Conservation (phyloP, 176 grass and related monocot species). For the Rhynchospora pubera region DNA sequence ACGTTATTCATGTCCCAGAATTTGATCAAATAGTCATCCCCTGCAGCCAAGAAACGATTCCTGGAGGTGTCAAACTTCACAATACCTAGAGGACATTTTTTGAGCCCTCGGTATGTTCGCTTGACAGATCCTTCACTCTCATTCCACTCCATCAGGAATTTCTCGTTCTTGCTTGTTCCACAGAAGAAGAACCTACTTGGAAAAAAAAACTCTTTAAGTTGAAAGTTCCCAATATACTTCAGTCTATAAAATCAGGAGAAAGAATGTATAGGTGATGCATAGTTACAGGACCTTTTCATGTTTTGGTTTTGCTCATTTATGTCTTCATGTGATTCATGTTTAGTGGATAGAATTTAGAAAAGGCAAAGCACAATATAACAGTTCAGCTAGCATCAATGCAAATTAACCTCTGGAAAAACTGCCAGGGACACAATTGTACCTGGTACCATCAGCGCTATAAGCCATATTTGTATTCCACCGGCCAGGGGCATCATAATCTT, state of each 20-base stretch:
- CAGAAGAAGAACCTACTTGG: conserved; percentile 71
- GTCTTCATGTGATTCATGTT: no score
- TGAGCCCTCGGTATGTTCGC: conserved; percentile 85
- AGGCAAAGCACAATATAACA: neutral
- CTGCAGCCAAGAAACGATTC: conserved; percentile 77
- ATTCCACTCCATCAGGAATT: conserved; percentile 88
- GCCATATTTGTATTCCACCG: conserved; percentile 96
- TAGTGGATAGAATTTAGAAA: conserved; percentile 7
- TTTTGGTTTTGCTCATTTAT: no score
- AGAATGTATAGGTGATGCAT: conserved; percentile 3
- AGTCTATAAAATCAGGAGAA: neutral
- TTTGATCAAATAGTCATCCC: conserved; percentile 85
- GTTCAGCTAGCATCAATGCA: no score
- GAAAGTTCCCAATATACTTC: neutral
- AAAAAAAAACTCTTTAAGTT: neutral
- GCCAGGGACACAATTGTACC: conserved; percentile 16
- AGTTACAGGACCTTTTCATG: conserved; percentile 10
- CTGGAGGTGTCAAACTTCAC: conserved; percentile 89
- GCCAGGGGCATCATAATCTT: conserved; percentile 91
- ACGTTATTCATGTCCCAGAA: conserved; percentile 95
- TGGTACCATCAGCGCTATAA: conserved; percentile 84
- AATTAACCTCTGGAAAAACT: no score
- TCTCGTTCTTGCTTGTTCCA: conserved; percentile 91
- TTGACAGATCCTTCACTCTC: conserved; percentile 85
- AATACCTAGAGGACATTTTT: conserved; percentile 71